Percentiles rank a stretch among this genome's conserved stretches.
Evolutionary conservation across 2,329 filamentous ascomycete species (phyloP).

Genomic region (Penicillium sp.): DNA sequence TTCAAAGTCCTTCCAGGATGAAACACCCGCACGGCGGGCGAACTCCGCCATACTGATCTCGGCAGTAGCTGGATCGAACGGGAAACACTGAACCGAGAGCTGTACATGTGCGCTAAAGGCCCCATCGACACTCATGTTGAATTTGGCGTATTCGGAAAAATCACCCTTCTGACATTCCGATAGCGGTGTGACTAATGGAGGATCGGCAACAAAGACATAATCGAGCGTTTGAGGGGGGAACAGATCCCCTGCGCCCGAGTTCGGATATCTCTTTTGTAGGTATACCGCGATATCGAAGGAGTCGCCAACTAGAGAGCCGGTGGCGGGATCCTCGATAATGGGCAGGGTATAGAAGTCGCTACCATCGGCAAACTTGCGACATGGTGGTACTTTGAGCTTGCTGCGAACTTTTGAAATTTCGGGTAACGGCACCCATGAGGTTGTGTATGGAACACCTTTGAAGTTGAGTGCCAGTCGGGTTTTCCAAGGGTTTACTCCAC

Average conservation of each 20-base stretch:
- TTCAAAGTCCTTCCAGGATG: slow-evolving; percentile 48
- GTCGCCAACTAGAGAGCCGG: slow-evolving; percentile 59
- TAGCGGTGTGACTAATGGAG: slow-evolving; percentile 46
- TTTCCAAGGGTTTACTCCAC: slow-evolving; percentile 61
- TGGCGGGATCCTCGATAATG: slow-evolving; percentile 57
- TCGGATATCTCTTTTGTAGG: slow-evolving; percentile 60
- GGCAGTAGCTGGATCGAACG: slow-evolving; percentile 58
- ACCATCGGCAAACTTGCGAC: slow-evolving; percentile 63
- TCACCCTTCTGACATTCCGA: slow-evolving; percentile 38
- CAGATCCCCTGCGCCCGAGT: slow-evolving; percentile 52
- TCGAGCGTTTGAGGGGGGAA: slow-evolving; percentile 56
- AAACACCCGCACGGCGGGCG: slow-evolving; percentile 53
- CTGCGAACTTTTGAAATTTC: slow-evolving; percentile 59
- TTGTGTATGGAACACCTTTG: slow-evolving; percentile 56
- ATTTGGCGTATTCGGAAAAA: slow-evolving; percentile 52
- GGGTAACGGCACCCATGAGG: slow-evolving; percentile 60
- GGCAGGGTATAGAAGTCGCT: slow-evolving; percentile 67
- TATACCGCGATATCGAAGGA: slow-evolving; percentile 70
- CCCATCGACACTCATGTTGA: slow-evolving; percentile 63
- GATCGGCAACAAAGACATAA: slow-evolving; percentile 43
- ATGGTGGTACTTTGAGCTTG: slow-evolving; percentile 54
- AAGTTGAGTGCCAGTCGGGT: slow-evolving; percentile 58
- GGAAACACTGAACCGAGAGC: slow-evolving; percentile 53
- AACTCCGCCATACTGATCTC: slow-evolving; percentile 57
- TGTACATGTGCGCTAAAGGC: slow-evolving; percentile 57